Conservation (phyloP, 257 asterid genomes). For the Solanum sejunctum region DNA sequence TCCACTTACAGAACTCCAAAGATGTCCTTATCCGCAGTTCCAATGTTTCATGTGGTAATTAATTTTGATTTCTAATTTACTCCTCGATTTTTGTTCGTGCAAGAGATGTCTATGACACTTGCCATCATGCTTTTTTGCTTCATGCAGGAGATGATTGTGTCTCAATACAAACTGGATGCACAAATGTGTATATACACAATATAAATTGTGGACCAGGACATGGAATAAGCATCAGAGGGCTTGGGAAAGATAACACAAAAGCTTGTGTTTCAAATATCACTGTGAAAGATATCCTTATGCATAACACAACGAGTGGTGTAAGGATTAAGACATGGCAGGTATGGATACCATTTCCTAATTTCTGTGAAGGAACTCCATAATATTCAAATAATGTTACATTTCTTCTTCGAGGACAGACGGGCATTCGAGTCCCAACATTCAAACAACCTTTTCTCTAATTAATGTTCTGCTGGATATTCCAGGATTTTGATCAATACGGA, state of each 20-base stretch:
- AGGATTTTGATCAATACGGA: not conserved
- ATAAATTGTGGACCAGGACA: slow-evolving; percentile 80
- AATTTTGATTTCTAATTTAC: not conserved
- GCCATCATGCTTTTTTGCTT: not conserved
- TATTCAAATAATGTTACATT: too few species aligned
- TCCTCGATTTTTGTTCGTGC: not conserved
- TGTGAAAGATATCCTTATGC: slow-evolving; percentile 46
- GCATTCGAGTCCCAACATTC: not conserved
- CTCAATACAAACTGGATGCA: slow-evolving; percentile 76
- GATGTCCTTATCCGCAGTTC: slow-evolving; percentile 59
- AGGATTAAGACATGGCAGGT: slow-evolving; percentile 89
- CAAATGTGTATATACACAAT: slow-evolving; percentile 50
- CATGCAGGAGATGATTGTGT: slow-evolving; percentile 78
- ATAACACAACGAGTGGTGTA: slow-evolving; percentile 55
- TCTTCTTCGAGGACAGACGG: not conserved
- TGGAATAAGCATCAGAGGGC: slow-evolving; percentile 86
- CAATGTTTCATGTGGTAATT: slow-evolving; percentile 64
- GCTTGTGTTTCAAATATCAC: slow-evolving; percentile 82
- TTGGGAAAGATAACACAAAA: slow-evolving; percentile 61
- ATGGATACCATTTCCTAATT: not conserved
- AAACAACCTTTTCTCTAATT: not conserved
- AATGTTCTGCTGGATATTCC: not conserved
- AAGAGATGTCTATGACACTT: slow-evolving; percentile 43
- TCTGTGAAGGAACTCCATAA: not conserved
- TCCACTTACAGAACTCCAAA: slow-evolving; percentile 77